Evolutionary conservation across 495 filamentous ascomycete genomes (phyloP).

Genomic region (Oidiodendron maius): DNA sequence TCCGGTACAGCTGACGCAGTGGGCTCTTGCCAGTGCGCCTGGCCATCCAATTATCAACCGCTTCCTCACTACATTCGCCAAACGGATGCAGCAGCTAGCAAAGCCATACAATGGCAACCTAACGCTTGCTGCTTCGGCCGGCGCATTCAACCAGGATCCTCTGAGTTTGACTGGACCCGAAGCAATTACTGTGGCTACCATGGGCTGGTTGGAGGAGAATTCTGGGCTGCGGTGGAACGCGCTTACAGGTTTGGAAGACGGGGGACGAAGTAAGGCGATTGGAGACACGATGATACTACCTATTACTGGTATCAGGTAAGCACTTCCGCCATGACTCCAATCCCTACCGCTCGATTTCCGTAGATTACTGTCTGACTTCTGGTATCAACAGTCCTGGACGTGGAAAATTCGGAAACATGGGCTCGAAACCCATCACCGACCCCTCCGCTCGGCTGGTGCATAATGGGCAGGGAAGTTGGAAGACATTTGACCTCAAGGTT

Average conservation of each 20-base stretch:
- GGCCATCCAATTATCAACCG: constrained; percentile 14
- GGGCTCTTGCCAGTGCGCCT: constrained; percentile 17
- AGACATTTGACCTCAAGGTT: too few relatives aligned
- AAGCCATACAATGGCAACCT: constrained; percentile 1
- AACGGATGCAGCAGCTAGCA: constrained; percentile 9
- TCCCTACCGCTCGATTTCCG: too few relatives aligned
- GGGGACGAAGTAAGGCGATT: constrained; percentile 3
- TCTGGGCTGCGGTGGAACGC: constrained; percentile 6
- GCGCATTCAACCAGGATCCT: background rate
- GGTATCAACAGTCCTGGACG: too few relatives aligned
- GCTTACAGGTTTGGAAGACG: background rate
- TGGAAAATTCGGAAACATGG: too few relatives aligned
- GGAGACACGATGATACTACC: constrained; percentile 1
- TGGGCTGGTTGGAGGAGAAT: too few relatives aligned
- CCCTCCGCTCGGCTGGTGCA: too few relatives aligned
- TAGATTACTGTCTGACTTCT: too few relatives aligned
- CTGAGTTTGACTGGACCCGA: constrained; percentile 2
- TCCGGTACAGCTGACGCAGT: constrained; percentile 21
- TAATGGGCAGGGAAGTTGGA: too few relatives aligned
- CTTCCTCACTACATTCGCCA: constrained; percentile 12
- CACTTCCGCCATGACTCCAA: too few relatives aligned
- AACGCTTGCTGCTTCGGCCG: background rate
- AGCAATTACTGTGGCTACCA: constrained; percentile 4
- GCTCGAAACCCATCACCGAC: too few relatives aligned
- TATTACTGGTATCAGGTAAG: too few relatives aligned